Conservation (phyloP, 352 stramenopile species). For the Phytophthora uliginosa region DNA sequence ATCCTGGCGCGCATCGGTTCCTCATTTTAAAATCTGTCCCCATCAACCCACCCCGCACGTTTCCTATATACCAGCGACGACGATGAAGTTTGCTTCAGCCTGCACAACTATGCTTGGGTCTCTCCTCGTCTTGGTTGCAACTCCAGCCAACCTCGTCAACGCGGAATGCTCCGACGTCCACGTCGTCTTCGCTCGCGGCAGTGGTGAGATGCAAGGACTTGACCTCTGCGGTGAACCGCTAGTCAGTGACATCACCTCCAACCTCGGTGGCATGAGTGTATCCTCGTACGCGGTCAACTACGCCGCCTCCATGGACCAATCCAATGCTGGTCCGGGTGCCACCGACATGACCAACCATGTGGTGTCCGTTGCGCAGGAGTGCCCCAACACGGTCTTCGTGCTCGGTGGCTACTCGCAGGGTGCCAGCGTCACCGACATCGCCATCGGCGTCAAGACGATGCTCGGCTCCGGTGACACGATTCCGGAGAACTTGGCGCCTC, state of each 20-base stretch:
- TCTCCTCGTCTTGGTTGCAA: conserved; percentile 6
- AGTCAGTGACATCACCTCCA: conserved; percentile 36
- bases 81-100: conserved; percentile 25
- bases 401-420: conserved; percentile 47
- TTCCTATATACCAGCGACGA: background rate
- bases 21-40: conserved; percentile 20
- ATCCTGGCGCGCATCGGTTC: background rate
- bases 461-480: conserved; percentile 36
- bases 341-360: conserved; percentile 47
- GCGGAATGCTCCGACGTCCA: conserved; percentile 38
- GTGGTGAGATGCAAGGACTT: conserved; percentile 35
- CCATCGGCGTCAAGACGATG: conserved; percentile 41
- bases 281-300: conserved; percentile 49
- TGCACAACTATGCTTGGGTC: conserved; percentile 13
- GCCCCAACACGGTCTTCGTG: conserved; percentile 43
- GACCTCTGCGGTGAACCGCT: conserved; percentile 43
- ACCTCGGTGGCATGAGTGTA: conserved; percentile 44
- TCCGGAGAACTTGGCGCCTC: conserved; percentile 26
- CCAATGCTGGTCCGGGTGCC: conserved; percentile 4
- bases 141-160: conserved; percentile 6
- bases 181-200: conserved; percentile 33
- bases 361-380: conserved; percentile 30
- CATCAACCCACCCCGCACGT: conserved; percentile 1
- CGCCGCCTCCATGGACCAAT: conserved; percentile 31
- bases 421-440: conserved; percentile 42